phyloP scores from a whole-genome alignment of 306 rosid species.

The Astragalus membranaceus region DNA sequence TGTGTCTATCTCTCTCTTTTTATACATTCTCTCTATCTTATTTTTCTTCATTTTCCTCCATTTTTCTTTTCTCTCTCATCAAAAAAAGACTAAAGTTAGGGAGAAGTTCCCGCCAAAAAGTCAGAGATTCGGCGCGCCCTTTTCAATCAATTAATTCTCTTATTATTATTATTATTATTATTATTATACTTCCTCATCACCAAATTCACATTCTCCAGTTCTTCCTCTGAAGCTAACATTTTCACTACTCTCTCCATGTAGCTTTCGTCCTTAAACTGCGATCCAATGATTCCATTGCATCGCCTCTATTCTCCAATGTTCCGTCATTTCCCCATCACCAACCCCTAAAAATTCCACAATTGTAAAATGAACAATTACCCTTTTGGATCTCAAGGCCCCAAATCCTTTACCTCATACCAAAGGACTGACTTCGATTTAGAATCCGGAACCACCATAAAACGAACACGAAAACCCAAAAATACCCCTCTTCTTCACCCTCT shows the following conservation, averaged over 20 bases:
- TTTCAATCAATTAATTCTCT: too few relatives aligned
- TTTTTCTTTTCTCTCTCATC: too few relatives aligned
- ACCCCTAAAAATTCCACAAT: background rate
- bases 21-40: too few relatives aligned
- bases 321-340: background rate
- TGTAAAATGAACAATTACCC: slow-evolving; percentile 49
- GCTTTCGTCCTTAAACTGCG: background rate
- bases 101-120: too few relatives aligned
- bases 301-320: background rate
- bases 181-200: too few relatives aligned
- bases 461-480: slow-evolving; percentile 48
- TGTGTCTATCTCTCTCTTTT: too few relatives aligned
- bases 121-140: too few relatives aligned
- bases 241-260: slow-evolving; percentile 2
- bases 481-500: slow-evolving; percentile 25
- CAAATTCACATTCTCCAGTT: slow-evolving; percentile 1
- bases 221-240: background rate
- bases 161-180: too few relatives aligned
- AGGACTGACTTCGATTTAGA: slow-evolving; percentile 66
- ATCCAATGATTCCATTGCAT: slow-evolving; percentile 25
- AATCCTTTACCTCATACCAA: slow-evolving; percentile 57
- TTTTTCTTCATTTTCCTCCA: too few relatives aligned
- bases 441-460: slow-evolving; percentile 45
- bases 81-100: too few relatives aligned
- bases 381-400: slow-evolving; percentile 48